Base-by-base conservation (phyloP, 768 basidiomycete species). In the Termitomyces sp. region DNA sequence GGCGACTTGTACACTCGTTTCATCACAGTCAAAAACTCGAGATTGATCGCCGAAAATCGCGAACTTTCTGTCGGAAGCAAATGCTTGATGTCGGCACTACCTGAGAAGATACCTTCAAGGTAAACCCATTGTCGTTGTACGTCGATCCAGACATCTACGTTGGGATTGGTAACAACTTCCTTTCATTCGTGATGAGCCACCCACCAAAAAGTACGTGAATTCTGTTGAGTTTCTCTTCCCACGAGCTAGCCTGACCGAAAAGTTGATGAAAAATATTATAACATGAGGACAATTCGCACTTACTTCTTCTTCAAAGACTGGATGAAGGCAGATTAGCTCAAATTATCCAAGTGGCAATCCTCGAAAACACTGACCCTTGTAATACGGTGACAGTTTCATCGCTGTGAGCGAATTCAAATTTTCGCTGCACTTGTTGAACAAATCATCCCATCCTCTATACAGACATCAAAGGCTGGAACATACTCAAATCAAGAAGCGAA, bases 91-190 rank as follows among this genome's bases (percentile, higher is more conserved):
- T 99, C 97, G 25, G 95, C 97, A 63, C 94, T 98, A 34, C 96
- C 95, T n/a, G 96, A 93, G 73, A 99, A 99, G 64, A 99, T 99
- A 42, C 97, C 97, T 71, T 99, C 97, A 52, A 99, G 81, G 68
- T 99, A 99, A 1, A 99, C 97, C 97, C 97, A 99, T 76, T 99
- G 97, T 7, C 97, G 85, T 64, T 99, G 97, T 16, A 99, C 97
- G 64, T 99, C 97, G 63, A 99, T 97, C 97, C 97, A 99, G 37
- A 98, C 89, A 71, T 99, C 92, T 93, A 61, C 16, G 43, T 37
- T 0, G 6, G 39, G 32, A 34, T 56, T 25, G 6, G 44, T 58
- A 44, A 69, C 51, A 42, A 42, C 30, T 40, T 39, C 54, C 40
- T 32, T 45, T 17, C 16, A 27, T 30, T 52, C 11, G 25, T 9